Evolutionary conservation across 192 early-diverging fungal species (phyloP).

Genomic region (Fimicolochytrium jonesii): DNA sequence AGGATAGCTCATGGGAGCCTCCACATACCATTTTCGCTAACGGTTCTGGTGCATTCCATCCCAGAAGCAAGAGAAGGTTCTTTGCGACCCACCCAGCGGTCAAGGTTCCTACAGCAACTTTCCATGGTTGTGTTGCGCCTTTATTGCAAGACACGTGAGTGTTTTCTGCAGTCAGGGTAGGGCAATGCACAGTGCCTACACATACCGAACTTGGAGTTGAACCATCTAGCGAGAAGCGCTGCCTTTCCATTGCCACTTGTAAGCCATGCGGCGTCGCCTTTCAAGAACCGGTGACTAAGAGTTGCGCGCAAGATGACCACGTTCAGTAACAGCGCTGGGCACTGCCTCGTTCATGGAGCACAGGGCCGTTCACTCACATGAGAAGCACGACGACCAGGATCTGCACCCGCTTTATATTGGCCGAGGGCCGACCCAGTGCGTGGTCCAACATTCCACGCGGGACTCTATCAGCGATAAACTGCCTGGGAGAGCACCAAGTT

Average conservation of each 20-base stretch:
- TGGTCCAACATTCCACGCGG: constrained; percentile 99
- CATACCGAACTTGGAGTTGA: constrained; percentile 15
- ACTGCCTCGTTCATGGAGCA: too few relatives aligned
- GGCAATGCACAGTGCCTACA: not conserved
- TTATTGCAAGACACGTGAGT: not conserved
- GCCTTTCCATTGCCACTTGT: too few relatives aligned
- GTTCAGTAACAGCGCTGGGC: too few relatives aligned
- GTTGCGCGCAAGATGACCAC: too few relatives aligned
- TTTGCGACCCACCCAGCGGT: constrained; percentile 60
- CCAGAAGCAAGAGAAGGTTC: constrained; percentile 66
- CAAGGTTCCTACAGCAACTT: constrained; percentile 64
- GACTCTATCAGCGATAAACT: too few relatives aligned
- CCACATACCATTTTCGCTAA: constrained; percentile 66
- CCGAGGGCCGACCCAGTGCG: constrained; percentile 82
- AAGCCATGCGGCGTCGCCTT: too few relatives aligned
- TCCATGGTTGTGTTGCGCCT: constrained; percentile 72
- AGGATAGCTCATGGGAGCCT: too few relatives aligned
- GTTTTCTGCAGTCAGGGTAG: not conserved
- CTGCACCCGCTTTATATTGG: constrained; percentile 77
- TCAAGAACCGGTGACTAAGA: too few relatives aligned
- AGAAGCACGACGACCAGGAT: constrained; percentile 56
- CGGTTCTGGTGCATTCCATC: constrained; percentile 79
- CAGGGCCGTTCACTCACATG: too few relatives aligned
- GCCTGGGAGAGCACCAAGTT: too few relatives aligned
- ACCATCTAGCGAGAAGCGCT: not conserved